These are phyloP conservation scores for Cornus controversa DNA, from an alignment of 148 eudicot genomes.

Conservation along the genomic window DNA sequence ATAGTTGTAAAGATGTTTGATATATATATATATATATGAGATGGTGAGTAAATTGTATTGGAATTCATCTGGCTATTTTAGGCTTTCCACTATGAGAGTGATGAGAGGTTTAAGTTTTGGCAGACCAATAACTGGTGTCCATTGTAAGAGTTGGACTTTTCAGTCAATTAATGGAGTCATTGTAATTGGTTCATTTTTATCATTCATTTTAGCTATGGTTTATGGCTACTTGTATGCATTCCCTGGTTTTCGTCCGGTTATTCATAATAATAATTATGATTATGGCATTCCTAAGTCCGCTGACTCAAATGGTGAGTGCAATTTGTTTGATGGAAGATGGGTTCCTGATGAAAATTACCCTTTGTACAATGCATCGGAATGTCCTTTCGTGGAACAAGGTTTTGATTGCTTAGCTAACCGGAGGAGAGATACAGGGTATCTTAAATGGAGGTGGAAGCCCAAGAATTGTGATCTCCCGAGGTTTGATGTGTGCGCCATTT, in stretches of 20 bases:
- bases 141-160: constrained; percentile 24
- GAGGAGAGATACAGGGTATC: constrained; percentile 44
- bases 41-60: too few species aligned
- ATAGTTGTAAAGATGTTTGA: not conserved
- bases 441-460: constrained; percentile 69
- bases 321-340: constrained; percentile 62
- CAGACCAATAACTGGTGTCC: constrained; percentile 31
- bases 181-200: constrained; percentile 41
- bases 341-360: constrained; percentile 48
- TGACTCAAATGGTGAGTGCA: constrained; percentile 21
- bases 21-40: too few species aligned
- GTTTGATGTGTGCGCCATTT: constrained; percentile 34
- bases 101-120: constrained; percentile 25
- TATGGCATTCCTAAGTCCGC: constrained; percentile 9
- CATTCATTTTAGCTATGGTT: constrained; percentile 39
- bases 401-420: constrained; percentile 72
- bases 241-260: constrained; percentile 32
- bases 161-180: constrained; percentile 27
- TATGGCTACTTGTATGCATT: constrained; percentile 42
- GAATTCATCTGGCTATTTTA: too few species aligned
- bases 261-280: constrained; percentile 16
- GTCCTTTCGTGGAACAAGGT: constrained; percentile 63
- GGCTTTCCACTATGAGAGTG: constrained; percentile 14
- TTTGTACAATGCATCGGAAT: constrained; percentile 56
- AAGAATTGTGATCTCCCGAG: constrained; percentile 43